Evolutionary conservation across 805 yeast species (phyloP), one percentile per base, ranked within the genome.

Genomic region (Suhomyces sp.): DNA sequence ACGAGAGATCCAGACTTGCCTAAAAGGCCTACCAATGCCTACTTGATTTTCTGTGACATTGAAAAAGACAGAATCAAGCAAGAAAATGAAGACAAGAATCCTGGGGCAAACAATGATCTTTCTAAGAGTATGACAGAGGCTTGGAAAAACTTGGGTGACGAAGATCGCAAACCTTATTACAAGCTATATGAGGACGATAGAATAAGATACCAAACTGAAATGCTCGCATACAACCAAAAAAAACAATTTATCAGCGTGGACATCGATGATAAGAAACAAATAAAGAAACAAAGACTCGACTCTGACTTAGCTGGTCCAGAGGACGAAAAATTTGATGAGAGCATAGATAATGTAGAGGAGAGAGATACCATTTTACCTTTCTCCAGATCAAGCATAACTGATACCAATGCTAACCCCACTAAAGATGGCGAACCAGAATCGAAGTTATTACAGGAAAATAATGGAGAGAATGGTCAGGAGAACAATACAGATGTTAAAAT

Each of bases 11-110:
- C 97, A 8, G 84, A 84, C 58, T 78, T 86, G 61, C 97, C 97
- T 19, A 89, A 87, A 60, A 78, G 96, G 61, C 97, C 97, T 5
- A 86, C 94, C 3, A 92, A 91, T 67, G 96, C 97, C 4, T 92
- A 91, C 62, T 75, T 89, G 55, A 80, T 89, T 24, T 91, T 87
- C 63, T 92, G 97, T 69, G 97, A 92, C 53, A 72, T 81, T 71
- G 96, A 89, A 62, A 88, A 88, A 67, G 96, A 89, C 45, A 75
- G 79, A 47, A 79, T 89, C 37, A 83, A 81, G 55, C 76, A 79
- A 47, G 82, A 80, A 54, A 74, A 84, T 48, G 87, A 82, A 54
- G 68, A 68, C n/a, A 68, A 66, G 47, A 74, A 75, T 47, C 79
- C 82, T 3, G 85, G 84, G 8, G 64, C 63, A 25, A 63, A 71